A percentile compares a stretch with the other conserved stretches of the same genome.
These are phyloP conservation scores for Pittosporum tobira DNA, from an alignment of 129 eudicot genomes.

Conservation along the genomic window DNA sequence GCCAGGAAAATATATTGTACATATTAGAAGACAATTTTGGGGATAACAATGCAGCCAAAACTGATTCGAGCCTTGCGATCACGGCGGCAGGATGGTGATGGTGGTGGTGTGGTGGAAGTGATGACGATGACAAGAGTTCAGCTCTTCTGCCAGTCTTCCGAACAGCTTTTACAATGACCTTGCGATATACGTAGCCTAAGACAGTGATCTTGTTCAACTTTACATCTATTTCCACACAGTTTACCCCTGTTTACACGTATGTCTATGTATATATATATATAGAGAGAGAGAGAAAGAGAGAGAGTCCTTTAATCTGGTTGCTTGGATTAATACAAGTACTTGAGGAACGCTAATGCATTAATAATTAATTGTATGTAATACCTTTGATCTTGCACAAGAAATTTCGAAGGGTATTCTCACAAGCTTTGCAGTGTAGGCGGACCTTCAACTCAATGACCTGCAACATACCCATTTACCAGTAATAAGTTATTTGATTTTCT, in stretches of 20 bases:
- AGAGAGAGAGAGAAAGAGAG: background rate
- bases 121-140: background rate
- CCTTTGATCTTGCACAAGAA: constrained; percentile 2
- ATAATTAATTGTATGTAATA: too few species aligned
- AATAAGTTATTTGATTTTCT: background rate
- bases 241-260: constrained; percentile 7
- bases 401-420: background rate
- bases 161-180: background rate
- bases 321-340: too few species aligned
- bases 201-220: constrained; percentile 3
- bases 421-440: constrained; percentile 1
- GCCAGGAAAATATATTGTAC: too few species aligned
- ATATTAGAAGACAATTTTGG: background rate
- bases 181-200: background rate
- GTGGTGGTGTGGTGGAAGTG: too few species aligned
- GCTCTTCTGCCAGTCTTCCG: constrained; percentile 5
- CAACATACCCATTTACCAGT: background rate
- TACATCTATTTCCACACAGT: constrained; percentile 2
- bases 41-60: background rate
- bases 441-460: constrained; percentile 4
- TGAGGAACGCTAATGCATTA: too few species aligned
- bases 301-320: too few species aligned
- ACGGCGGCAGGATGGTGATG: background rate
- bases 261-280: background rate
- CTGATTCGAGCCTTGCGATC: background rate